Evolutionary conservation across 352 stramenopile genomes (phyloP).

Genomic region (Phytophthora hybrid): DNA sequence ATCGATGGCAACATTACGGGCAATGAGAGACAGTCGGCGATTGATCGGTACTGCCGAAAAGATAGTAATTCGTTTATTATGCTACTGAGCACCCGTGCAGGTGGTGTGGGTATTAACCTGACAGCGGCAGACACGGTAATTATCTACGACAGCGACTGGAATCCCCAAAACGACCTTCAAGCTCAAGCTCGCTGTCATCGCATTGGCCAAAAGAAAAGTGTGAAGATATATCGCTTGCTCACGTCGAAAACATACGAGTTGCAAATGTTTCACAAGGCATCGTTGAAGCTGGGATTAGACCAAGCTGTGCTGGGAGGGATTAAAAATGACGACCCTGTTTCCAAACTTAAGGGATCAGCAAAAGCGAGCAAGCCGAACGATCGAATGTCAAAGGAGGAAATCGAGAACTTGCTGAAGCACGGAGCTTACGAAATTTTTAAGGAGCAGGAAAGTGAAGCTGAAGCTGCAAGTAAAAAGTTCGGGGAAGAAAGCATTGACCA

Average conservation of each 20-base stretch:
- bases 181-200: slow-evolving; percentile 93
- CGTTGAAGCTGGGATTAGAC: slow-evolving; percentile 93
- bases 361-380: slow-evolving; percentile 51
- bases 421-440: slow-evolving; percentile 96
- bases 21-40: slow-evolving; percentile 94
- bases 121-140: slow-evolving; percentile 90
- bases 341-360: slow-evolving; percentile 50
- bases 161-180: slow-evolving; percentile 96
- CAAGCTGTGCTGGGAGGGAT: slow-evolving; percentile 92
- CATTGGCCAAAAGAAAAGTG: slow-evolving; percentile 94
- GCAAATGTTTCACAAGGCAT: slow-evolving; percentile 95
- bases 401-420: slow-evolving; percentile 94
- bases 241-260: slow-evolving; percentile 94
- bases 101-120: slow-evolving; percentile 99
- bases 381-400: slow-evolving; percentile 90
- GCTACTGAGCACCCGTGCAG: slow-evolving; percentile 97
- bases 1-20: slow-evolving; percentile 99
- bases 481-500: slow-evolving; percentile 98
- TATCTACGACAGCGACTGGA: slow-evolving; percentile 99
- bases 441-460: slow-evolving; percentile 90
- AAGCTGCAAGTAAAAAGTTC: slow-evolving; percentile 96
- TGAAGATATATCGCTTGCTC: slow-evolving; percentile 94
- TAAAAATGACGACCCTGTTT: slow-evolving; percentile 65
- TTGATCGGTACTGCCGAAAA: slow-evolving; percentile 90
- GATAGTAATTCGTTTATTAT: slow-evolving; percentile 94